Evolutionary conservation across 2,329 filamentous ascomycete genomes (phyloP), one percentile per base, ranked within the genome.

Genomic region (Aspergillus sp.): DNA sequence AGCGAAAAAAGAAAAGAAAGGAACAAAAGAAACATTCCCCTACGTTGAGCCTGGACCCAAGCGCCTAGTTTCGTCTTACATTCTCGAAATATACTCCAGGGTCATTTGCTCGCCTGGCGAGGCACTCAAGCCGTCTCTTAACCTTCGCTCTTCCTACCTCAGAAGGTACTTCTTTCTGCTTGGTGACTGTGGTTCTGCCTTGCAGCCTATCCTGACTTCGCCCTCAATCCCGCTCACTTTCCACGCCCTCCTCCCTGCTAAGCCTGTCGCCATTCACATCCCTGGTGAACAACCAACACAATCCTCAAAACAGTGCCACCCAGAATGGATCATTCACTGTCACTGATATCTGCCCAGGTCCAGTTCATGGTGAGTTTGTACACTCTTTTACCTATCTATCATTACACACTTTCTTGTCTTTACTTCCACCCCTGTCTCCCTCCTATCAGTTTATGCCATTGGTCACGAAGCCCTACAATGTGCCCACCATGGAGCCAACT

Each of bases 331-430:
- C 70, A 70, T 45, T 71, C 71, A 31, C 53, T 73, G 23, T 69
- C 71, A 53, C 68, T 73, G 28, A 69, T 71, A 51, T 73, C 72
- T 53, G 72, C 71, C 54, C 71, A 72, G 59, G 72, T 74, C 62
- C 71, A 73, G 63, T 71, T 74, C 50, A 72, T 72, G 66, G 72
- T 74, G 54, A 66, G 71, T 59, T 48, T 25, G 19, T 50, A 25
- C 17, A 22, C 25, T 46, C 9, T 5, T 28, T 31, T 23, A 30
- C 17, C 11, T 19, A 17, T 46, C 11, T 19, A 34, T 23, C 52
- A 47, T 38, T n/a, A 51, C 38, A n/a, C 19, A 41, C 7, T 41
- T 30, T 22, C 28, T 19, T 51, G 3, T 31, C 34, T 17, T 23
- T 41, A 28, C 34, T 13, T 23, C 11, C 25, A 15, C 11, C 34